Conservation (phyloP, 1,139 yeast genomes). For the Blastobotrys serpentis region DNA sequence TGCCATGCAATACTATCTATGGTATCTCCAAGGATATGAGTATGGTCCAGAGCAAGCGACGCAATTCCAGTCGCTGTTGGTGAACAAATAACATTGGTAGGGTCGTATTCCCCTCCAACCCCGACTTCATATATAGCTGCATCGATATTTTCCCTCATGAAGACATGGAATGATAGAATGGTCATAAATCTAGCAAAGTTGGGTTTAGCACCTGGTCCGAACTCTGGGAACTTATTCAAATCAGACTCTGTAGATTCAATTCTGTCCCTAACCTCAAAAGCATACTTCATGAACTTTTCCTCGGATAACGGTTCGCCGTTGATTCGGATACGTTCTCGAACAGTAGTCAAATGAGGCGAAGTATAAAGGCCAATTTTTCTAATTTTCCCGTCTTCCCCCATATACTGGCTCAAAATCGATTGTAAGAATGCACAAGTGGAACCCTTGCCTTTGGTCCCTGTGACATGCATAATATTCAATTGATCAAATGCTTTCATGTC, state of each 20-base stretch:
- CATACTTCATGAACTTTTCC: constrained; percentile 76
- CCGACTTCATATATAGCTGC: constrained; percentile 97
- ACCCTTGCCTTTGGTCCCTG: constrained; percentile 99
- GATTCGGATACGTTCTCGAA: constrained; percentile 86
- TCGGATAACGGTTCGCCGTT: constrained; percentile 84
- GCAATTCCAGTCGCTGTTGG: constrained; percentile 89
- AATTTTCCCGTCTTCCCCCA: constrained; percentile 34
- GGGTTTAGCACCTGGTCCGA: constrained; percentile 75
- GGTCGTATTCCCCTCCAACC: constrained; percentile 97
- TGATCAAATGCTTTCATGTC: constrained; percentile 57
- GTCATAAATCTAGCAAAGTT: constrained; percentile 93
- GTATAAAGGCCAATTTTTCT: constrained; percentile 83
- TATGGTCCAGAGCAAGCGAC: constrained; percentile 89
- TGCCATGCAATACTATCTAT: constrained; percentile 93
- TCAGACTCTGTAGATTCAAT: constrained; percentile 61
- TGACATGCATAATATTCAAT: constrained; percentile 81
- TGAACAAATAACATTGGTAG: constrained; percentile 77
- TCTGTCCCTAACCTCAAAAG: constrained; percentile 91
- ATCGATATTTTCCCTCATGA: constrained; percentile 81
- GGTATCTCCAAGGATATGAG: constrained; percentile 82
- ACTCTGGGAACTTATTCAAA: constrained; percentile 61
- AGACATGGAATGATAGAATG: constrained; percentile 84
- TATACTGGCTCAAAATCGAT: constrained; percentile 69
- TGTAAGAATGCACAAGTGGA: constrained; percentile 95
- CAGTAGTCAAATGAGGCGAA: constrained; percentile 92